Evolutionary conservation across 2,329 filamentous ascomycete species (phyloP), one percentile per base, ranked within the genome.

Genomic region (Aspergillus texensis): DNA sequence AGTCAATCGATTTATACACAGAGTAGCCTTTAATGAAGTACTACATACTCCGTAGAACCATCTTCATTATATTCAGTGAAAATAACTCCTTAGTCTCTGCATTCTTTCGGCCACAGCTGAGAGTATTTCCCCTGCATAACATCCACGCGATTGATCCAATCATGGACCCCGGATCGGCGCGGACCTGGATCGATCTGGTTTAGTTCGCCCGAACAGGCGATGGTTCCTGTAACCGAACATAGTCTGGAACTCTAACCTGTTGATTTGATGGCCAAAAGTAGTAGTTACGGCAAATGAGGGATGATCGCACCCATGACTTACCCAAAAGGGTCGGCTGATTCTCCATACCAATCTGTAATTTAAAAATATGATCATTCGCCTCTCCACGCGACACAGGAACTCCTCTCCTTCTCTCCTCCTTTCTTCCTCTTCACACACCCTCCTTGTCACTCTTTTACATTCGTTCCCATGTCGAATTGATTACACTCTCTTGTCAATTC

Each of bases 361-460:
- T 36, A 55, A 39, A 54, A 55, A 55, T 24, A 55, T 55, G 53
- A 52, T 52, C 48, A 52, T 52, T 30, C 26, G 48, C 26, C 6
- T 12, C 28, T 16, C 36, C 57, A 59, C 57, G 57, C 57, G 57
- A 59, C 57, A 52, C 57, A 46, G 36, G 46, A 19, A 39, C 39
- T 26, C 48, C 24, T 58, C 58, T 39, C 53, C 55, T 54, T 50
- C 48, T 58, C 46, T 52, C 56, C 62, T 39, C 34, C 54, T 60
- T 48, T 32, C 52, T 58, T 56, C 58, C 63, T 60, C 55, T 48
- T 45, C 41, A 32, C 21, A 48, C 45, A 14, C 45, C 24, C 3
- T 28, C 21, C 14, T 28, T 9, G n/a, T 48, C 24, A 19, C 48
- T 28, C 48, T 16, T 32, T 30, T n/a, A 19, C 26, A 9, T 11